Evolutionary conservation across 2,329 filamentous ascomycete species (phyloP), one percentile per base, ranked within the genome.

Genomic region (Fusarium secorum): DNA sequence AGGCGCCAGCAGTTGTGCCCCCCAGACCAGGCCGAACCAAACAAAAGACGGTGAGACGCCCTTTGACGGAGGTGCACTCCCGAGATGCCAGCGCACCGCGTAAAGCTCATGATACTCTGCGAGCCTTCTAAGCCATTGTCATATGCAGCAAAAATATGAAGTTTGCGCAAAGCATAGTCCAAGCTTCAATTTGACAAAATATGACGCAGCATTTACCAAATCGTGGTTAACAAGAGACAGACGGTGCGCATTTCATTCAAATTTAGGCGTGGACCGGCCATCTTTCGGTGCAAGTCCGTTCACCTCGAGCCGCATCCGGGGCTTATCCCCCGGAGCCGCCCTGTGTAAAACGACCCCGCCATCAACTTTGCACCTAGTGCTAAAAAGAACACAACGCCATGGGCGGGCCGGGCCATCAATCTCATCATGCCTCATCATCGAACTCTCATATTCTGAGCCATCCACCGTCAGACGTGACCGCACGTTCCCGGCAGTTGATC

Each of bases 391-490:
- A 55, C 60, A 52, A 42, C 51, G 51, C 59, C 59, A 52, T 68
- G 70, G 65, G 39, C 69, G 66, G 65, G 65, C 65, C 64, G 52
- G 66, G 60, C 69, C 69, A 70, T 66, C 28, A 32, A 32, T 48
- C 28, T 48, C 59, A 59, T 58, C 53, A 53, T 64, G 41, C 42
- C 52, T 70, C 57, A 68, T 68, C 54, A 60, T 71, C 42, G 48
- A 53, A 36, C 59, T 38, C 45, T 44, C 49, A 33, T 26, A 51
- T 52, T 56, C 46, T 60, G 46, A 73, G 60, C 74, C 70, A 75
- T 67, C 73, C 72, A 76, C 52, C 51, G 59, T 59, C 60, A 72
- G 73, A 76, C 58, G 64, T 76, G 72, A 61, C 65, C 66, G 46
- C 71, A 65, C 64, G 58, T 58, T 67, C 49, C 64, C 57, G 64